phyloP scores from a whole-genome alignment of 306 rosid genomes.

The Mimosa bimucronata region DNA sequence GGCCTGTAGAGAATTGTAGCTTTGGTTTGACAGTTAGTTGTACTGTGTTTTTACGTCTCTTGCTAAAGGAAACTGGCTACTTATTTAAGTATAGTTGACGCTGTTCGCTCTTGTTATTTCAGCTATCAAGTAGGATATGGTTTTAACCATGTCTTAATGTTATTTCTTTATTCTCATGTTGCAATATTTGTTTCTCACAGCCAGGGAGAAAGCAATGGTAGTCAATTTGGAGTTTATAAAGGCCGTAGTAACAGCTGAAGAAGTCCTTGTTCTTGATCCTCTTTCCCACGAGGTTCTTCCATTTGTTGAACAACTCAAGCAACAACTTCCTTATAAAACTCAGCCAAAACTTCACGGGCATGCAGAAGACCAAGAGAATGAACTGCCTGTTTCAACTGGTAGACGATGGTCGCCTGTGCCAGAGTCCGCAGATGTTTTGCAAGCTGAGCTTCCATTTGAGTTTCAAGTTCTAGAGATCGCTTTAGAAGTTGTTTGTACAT shows the following conservation, averaged over 20 bases:
- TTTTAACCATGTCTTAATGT: no score
- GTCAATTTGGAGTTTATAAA: slow-evolving; percentile 87
- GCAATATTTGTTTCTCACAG: slow-evolving; percentile 28
- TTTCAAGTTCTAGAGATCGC: slow-evolving; percentile 98
- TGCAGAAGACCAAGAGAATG: slow-evolving; percentile 61
- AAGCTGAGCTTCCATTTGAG: slow-evolving; percentile 87
- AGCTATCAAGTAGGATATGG: background rate
- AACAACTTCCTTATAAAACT: slow-evolving; percentile 63
- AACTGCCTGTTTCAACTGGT: slow-evolving; percentile 49
- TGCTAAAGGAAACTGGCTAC: background rate
- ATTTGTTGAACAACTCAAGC: slow-evolving; percentile 89
- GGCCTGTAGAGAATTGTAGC: background rate
- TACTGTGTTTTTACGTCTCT: background rate
- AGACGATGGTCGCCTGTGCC: slow-evolving; percentile 53
- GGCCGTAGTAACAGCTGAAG: slow-evolving; percentile 92
- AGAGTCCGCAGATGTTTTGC: slow-evolving; percentile 68
- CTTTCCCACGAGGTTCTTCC: slow-evolving; percentile 86
- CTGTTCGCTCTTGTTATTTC: background rate
- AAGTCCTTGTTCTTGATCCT: slow-evolving; percentile 87
- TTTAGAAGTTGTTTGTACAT: slow-evolving; percentile 84
- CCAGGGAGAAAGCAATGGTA: slow-evolving; percentile 98
- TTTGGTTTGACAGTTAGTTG: background rate
- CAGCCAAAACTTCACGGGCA: slow-evolving; percentile 51
- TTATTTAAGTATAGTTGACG: background rate
- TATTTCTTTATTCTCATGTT: background rate